These are phyloP conservation scores for Choricystis sp. DNA, from an alignment of 139 green algal species.

Conservation along the genomic window DNA sequence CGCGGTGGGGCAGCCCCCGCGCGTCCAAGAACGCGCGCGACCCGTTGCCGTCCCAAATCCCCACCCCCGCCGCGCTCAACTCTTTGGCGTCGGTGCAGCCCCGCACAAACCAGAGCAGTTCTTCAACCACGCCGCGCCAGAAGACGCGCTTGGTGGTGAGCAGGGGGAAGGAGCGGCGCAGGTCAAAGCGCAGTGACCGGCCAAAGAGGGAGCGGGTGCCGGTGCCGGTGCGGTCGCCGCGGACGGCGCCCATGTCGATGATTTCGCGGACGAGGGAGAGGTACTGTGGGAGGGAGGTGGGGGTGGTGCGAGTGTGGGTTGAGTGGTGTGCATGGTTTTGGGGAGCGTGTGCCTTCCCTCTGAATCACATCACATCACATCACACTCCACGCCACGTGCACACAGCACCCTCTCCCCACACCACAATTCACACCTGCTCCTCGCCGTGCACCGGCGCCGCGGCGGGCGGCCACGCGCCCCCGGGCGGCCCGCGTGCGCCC, in stretches of 20 bases:
- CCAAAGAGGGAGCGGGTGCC: conserved; percentile 89
- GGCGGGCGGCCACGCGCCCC: conserved; percentile 20
- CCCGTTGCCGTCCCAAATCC: conserved; percentile 97
- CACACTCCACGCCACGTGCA: conserved; percentile 1
- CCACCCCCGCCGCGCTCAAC: conserved; percentile 69
- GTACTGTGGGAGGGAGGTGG: conserved; percentile 53
- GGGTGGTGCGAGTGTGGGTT: not conserved
- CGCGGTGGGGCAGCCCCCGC: conserved; percentile 44
- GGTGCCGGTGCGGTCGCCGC: conserved; percentile 87
- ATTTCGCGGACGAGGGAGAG: conserved; percentile 78
- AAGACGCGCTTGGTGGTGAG: conserved; percentile 96
- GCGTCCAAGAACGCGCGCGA: conserved; percentile 48
- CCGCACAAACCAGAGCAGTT: conserved; percentile 97
- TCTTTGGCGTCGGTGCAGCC: conserved; percentile 69
- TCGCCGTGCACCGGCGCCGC: conserved; percentile 65
- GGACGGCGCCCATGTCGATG: conserved; percentile 49
- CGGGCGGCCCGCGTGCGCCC: conserved; percentile 5
- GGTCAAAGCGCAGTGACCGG: conserved; percentile 73
- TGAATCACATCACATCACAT: no score
- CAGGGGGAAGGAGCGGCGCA: conserved; percentile 89
- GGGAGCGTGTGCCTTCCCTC: no score
- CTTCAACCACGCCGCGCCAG: conserved; percentile 88
- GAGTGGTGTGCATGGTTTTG: no score
- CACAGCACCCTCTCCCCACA: conserved; percentile 1
- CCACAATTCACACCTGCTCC: conserved; percentile 51